These are phyloP conservation scores for Neurospora sp. DNA, from an alignment of 495 filamentous ascomycete genomes.

Conservation along the genomic window DNA sequence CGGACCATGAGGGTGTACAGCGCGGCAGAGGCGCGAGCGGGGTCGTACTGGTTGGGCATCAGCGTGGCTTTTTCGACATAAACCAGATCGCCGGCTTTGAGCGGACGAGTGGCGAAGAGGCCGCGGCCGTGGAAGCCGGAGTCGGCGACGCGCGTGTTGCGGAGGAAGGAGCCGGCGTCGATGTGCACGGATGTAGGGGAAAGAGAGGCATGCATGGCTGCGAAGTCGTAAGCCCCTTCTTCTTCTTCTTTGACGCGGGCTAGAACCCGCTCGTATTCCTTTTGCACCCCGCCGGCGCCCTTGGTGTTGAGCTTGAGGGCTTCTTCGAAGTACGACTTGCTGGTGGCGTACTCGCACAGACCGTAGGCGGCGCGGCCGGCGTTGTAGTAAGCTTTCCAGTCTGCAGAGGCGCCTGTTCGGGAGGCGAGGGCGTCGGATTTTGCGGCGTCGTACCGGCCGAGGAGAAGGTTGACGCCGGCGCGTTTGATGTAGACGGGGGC, in stretches of 20 bases:
- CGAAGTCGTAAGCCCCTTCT: conserved; percentile 30
- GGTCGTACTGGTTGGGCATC: conserved; percentile 23
- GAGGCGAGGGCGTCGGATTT: conserved; percentile 32
- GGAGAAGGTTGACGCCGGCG: conserved; percentile 34
- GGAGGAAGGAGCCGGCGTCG: conserved; percentile 35
- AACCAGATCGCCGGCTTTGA: conserved; percentile 41
- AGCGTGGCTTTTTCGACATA: conserved; percentile 46
- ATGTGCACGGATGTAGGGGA: conserved; percentile 21
- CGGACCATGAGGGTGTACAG: conserved; percentile 32
- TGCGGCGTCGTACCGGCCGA: conserved; percentile 37
- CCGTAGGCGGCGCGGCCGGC: conserved; percentile 39
- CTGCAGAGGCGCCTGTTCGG: conserved; percentile 10
- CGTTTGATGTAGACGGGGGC: conserved; percentile 31
- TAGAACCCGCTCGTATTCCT: conserved; percentile 25
- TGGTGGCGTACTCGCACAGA: conserved; percentile 27
- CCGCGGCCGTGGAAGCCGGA: conserved; percentile 29
- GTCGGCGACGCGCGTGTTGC: conserved; percentile 9
- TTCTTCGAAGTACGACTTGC: conserved; percentile 20
- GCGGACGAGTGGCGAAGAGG: conserved; percentile 37
- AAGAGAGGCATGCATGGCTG: conserved; percentile 24
- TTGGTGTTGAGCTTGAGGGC: conserved; percentile 23
- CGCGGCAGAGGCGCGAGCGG: conserved; percentile 27
- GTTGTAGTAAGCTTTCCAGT: conserved; percentile 41
- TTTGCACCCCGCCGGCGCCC: conserved; percentile 11
- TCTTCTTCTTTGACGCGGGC: conserved; percentile 27